Evolutionary conservation across 495 filamentous ascomycete genomes (phyloP), one percentile per base, ranked within the genome.

Genomic region (Neurospora africana): DNA sequence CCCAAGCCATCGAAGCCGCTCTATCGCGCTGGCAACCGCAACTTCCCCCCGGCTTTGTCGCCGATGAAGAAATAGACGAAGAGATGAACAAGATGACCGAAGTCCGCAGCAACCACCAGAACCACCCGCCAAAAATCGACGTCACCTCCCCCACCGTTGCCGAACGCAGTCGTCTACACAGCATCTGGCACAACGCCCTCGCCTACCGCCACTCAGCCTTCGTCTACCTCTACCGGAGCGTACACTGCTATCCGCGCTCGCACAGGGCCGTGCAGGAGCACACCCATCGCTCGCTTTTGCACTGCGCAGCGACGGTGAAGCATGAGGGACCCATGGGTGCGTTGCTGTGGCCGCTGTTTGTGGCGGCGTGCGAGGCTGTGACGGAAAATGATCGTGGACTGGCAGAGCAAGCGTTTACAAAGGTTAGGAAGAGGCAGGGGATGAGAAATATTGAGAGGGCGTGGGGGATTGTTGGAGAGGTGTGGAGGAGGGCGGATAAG

Each of bases 151-250:
- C 74, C 39, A 70, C 40, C 27, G 53, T 72, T 33, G 38, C 69
- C 4, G 79, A 83, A 61, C 73, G 72, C 30, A 78, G 72, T 61
- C 81, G 73, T 27, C 76, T 85, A 15, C 82, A 83, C 71, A 82
- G 79, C n/a, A 87, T 88, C 69, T 74, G 87, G 10, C 85, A 88
- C 78, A 90, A 89, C 73, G 86, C 88, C 15, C 82, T 89, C 68
- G 88, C 88, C 9, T 89, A 90, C 74, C 86, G 87, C 15, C 87
- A 90, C 72, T 86, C 86, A 19, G 85, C 86, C 7, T 85, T 88
- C 70, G 86, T 90, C 4, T 89, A 89, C 73, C 83, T 90, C 33
- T 88, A 89, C 75, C 86, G 88, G 68, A 86, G 83, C 27, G 83
- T 89, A 33, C 82, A 85, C 71, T 76, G 77, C 13, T 81, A 80